Evolutionary conservation across 2,329 filamentous ascomycete genomes (phyloP).

Genomic region (Trichoderma asperellum): DNA sequence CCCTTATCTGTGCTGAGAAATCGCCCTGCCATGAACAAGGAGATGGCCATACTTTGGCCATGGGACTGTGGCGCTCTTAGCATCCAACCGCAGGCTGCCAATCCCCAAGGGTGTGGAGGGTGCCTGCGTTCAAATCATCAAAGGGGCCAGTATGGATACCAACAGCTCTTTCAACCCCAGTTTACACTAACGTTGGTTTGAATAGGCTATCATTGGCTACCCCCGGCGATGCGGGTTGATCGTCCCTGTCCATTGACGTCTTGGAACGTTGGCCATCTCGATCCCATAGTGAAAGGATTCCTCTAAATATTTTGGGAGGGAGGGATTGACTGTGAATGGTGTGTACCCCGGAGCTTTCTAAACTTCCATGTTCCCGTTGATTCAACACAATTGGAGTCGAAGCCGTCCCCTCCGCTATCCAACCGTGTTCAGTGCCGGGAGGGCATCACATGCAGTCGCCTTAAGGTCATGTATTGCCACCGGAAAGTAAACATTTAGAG

Average conservation of each 20-base stretch:
- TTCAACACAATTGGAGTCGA: not conserved
- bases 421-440: not conserved
- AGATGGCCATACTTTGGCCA: slow-evolving; percentile 10
- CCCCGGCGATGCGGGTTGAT: slow-evolving; percentile 14
- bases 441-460: not conserved
- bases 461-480: not conserved
- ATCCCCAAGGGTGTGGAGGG: not conserved
- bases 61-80: slow-evolving; percentile 15
- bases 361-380: not conserved
- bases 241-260: slow-evolving; percentile 24
- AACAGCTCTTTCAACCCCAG: slow-evolving; percentile 11
- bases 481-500: not conserved
- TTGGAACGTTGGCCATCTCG: slow-evolving; percentile 17
- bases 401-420: not conserved
- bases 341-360: not conserved
- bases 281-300: slow-evolving; percentile 8
- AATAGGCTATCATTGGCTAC: slow-evolving; percentile 16
- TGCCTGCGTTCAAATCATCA: slow-evolving; percentile 9
- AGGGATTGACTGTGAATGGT: not conserved
- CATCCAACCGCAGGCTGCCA: slow-evolving; percentile 3
- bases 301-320: not conserved
- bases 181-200: slow-evolving; percentile 17
- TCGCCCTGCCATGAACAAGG: not conserved
- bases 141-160: not conserved
- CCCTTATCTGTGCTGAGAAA: not conserved